Percentiles rank a stretch among this genome's conserved stretches.
Conservation (phyloP, 768 basidiomycete species). For the Hortiboletus campestris region DNA sequence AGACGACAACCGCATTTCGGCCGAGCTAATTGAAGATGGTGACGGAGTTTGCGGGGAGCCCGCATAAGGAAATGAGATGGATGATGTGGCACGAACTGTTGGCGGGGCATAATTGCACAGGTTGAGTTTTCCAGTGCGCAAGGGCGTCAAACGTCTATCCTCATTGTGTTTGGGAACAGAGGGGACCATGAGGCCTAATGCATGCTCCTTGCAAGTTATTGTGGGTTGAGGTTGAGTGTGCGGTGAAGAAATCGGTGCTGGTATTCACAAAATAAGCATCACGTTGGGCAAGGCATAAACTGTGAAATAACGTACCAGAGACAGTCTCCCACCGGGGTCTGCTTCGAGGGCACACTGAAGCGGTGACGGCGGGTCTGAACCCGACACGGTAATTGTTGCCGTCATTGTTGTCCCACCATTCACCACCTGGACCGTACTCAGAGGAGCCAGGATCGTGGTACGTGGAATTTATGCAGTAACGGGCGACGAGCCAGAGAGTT, state of each 20-base stretch:
- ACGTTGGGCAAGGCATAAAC: neutral
- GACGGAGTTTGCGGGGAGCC: neutral
- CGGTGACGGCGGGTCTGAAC: constrained; percentile 43
- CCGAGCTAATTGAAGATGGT: neutral
- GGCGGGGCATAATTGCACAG: constrained; percentile 37
- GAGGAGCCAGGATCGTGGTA: constrained; percentile 15
- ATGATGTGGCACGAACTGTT: neutral
- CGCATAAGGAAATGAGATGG: constrained; percentile 1
- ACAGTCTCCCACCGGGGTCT: constrained; percentile 21
- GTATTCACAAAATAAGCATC: constrained; percentile 1
- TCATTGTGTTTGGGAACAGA: neutral
- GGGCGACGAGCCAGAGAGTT: constrained; percentile 59
- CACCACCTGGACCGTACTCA: constrained; percentile 48
- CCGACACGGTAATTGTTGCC: constrained; percentile 74
- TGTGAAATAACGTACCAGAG: constrained; percentile 16
- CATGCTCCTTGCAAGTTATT: constrained; percentile 13
- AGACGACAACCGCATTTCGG: neutral
- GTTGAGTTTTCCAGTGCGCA: constrained; percentile 23
- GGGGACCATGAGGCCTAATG: constrained; percentile 1
- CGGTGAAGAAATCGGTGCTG: constrained; percentile 9
- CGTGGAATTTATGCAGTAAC: constrained; percentile 39
- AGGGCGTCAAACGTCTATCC: neutral
- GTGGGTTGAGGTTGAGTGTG: neutral
- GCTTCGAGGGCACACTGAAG: neutral
- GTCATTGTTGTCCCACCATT: constrained; percentile 94